Conservation (phyloP, 2,329 filamentous ascomycete species). For the Blastomyces gilchristii region DNA sequence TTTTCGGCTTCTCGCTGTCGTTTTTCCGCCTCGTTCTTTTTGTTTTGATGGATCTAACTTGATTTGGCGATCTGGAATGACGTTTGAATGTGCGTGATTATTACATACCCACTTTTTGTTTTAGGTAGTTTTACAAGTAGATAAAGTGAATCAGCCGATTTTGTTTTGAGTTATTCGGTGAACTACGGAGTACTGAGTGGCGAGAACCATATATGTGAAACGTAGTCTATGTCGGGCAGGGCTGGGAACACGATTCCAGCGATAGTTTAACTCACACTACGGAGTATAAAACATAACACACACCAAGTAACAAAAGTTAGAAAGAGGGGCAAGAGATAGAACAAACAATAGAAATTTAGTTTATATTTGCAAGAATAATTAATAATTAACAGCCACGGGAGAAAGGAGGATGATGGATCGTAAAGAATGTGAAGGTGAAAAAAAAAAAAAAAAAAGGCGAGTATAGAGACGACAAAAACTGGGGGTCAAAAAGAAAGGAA, state of each 20-base stretch:
- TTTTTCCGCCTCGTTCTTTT: background rate
- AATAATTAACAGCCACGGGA: background rate
- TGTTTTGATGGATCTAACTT: background rate
- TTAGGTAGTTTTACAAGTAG: background rate
- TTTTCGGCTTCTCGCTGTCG: background rate
- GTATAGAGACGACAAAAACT: background rate
- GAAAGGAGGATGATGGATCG: background rate
- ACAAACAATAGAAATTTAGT: background rate
- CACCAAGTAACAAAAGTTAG: too few species aligned
- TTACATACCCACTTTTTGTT: background rate
- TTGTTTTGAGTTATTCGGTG: background rate
- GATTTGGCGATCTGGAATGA: background rate
- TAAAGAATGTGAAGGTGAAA: background rate
- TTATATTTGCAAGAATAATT: conserved; percentile 7
- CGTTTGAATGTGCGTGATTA: background rate
- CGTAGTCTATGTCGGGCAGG: too few species aligned
- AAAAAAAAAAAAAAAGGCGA: background rate
- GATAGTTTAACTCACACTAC: background rate
- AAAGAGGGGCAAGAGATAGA: background rate
- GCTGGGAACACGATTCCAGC: too few species aligned
- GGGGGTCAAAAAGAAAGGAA: background rate
- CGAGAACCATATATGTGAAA: too few species aligned
- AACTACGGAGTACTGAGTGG: too few species aligned
- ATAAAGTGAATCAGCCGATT: background rate
- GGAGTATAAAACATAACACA: background rate